Conservation (phyloP, 2,329 filamentous ascomycete species). For the Epichloe sp. region DNA sequence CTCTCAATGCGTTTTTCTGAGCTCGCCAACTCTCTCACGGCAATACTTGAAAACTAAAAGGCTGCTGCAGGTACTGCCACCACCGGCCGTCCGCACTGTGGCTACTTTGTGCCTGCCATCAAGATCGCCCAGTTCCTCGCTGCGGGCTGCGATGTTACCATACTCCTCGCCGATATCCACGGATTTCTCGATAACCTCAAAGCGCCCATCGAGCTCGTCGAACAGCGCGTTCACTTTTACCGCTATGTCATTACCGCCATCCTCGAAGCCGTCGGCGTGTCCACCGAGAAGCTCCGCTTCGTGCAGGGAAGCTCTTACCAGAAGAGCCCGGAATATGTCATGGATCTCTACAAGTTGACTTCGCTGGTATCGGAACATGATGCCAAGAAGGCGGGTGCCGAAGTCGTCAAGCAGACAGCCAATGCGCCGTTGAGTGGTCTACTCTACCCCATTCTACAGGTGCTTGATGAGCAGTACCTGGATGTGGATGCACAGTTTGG, state of each 20-base stretch:
- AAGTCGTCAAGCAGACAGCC: slow-evolving; percentile 84
- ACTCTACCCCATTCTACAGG: slow-evolving; percentile 50
- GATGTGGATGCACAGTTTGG: slow-evolving; percentile 83
- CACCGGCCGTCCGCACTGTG: slow-evolving; percentile 77
- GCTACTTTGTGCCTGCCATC: slow-evolving; percentile 78
- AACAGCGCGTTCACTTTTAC: slow-evolving; percentile 76
- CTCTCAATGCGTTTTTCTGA: neutral
- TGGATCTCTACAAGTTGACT: slow-evolving; percentile 74
- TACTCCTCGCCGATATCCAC: slow-evolving; percentile 64
- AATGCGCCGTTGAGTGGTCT: slow-evolving; percentile 52
- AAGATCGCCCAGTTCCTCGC: slow-evolving; percentile 82
- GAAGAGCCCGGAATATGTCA: slow-evolving; percentile 56
- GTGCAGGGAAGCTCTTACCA: slow-evolving; percentile 80
- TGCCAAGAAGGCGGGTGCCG: slow-evolving; percentile 80
- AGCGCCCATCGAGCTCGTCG: slow-evolving; percentile 77
- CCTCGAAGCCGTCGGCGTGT: slow-evolving; percentile 64
- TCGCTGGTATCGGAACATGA: slow-evolving; percentile 63
- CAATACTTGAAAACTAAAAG: no score
- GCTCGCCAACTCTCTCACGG: no score
- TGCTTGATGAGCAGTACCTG: slow-evolving; percentile 80
- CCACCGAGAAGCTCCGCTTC: slow-evolving; percentile 67
- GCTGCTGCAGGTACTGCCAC: slow-evolving; percentile 53
- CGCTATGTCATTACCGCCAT: slow-evolving; percentile 59
- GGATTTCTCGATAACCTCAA: slow-evolving; percentile 76
- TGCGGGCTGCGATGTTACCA: slow-evolving; percentile 69